Percentiles rank a stretch among this genome's conserved stretches.
Evolutionary conservation across 2,329 filamentous ascomycete genomes (phyloP).

Genomic region (Beauveria bassiana): DNA sequence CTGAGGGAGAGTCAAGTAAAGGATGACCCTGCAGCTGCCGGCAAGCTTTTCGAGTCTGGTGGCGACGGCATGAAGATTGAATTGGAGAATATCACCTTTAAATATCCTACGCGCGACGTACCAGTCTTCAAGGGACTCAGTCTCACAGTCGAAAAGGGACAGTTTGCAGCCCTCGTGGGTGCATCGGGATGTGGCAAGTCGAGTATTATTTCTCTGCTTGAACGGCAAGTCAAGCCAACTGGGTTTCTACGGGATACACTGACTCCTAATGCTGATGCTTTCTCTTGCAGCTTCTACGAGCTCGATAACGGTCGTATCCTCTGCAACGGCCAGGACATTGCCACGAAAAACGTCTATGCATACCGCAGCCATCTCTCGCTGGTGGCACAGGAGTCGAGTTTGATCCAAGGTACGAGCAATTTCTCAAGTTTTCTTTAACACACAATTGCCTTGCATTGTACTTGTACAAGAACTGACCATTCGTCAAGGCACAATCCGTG

Average conservation of each 20-base stretch:
- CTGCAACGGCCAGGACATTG: constrained; percentile 54
- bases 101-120: constrained; percentile 49
- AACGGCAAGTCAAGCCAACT: constrained; percentile 27
- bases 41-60: constrained; percentile 16
- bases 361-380: constrained; percentile 61
- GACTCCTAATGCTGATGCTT: background rate
- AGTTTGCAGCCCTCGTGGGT: constrained; percentile 64
- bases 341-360: constrained; percentile 46
- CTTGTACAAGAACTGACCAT: background rate
- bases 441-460: background rate
- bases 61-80: constrained; percentile 49
- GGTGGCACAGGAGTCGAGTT: constrained; percentile 65
- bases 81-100: constrained; percentile 49
- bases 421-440: too few species aligned
- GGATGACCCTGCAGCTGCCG: constrained; percentile 23
- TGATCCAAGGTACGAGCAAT: constrained; percentile 51
- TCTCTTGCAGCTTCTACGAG: constrained; percentile 55
- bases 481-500: constrained; percentile 46
- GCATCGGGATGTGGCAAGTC: constrained; percentile 66
- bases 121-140: constrained; percentile 54
- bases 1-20: constrained; percentile 36
- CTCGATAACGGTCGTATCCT: constrained; percentile 55
- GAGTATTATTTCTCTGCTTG: constrained; percentile 57
- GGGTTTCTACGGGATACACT: background rate
- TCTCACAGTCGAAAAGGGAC: constrained; percentile 57